These are phyloP conservation scores for Fusarium miscanthi DNA, from an alignment of 2,329 filamentous ascomycete species.

Conservation along the genomic window DNA sequence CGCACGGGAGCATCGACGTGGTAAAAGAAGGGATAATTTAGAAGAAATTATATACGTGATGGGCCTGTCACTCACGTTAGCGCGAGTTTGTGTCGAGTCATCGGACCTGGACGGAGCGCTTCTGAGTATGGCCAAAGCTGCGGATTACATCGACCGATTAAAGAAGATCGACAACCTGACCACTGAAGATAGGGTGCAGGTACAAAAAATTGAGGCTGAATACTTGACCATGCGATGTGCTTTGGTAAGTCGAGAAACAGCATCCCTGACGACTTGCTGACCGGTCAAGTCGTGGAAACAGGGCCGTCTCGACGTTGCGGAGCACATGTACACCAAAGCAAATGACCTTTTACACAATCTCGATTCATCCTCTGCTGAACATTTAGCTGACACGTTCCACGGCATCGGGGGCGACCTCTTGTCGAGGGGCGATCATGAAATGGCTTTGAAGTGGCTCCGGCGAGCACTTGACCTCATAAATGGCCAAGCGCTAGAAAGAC, in stretches of 20 bases:
- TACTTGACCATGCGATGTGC: conserved; percentile 74
- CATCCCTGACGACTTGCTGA: conserved; percentile 25
- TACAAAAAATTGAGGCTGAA: conserved; percentile 62
- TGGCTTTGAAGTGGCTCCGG: conserved; percentile 78
- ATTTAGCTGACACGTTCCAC: conserved; percentile 74
- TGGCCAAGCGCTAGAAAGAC: conserved; percentile 62
- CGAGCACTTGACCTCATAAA: conserved; percentile 72
- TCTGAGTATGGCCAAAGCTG: conserved; percentile 72
- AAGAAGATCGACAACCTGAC: conserved; percentile 6
- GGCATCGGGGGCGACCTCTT: conserved; percentile 75
- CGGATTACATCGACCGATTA: conserved; percentile 59
- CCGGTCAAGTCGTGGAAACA: conserved; percentile 76
- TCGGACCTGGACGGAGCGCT: conserved; percentile 67
- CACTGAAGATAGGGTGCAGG: background rate
- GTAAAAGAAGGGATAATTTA: conserved; percentile 40
- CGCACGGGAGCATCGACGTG: conserved; percentile 54
- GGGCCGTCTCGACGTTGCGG: conserved; percentile 77
- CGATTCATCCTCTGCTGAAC: conserved; percentile 66
- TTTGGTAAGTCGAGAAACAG: conserved; percentile 63
- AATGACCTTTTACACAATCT: conserved; percentile 53
- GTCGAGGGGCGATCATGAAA: conserved; percentile 60
- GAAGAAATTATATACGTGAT: conserved; percentile 67
- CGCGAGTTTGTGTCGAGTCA: conserved; percentile 61
- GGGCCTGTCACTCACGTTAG: conserved; percentile 75
- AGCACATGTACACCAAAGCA: conserved; percentile 78